Conservation (phyloP, 2,329 filamentous ascomycete species). For the Coniella lustricola region DNA sequence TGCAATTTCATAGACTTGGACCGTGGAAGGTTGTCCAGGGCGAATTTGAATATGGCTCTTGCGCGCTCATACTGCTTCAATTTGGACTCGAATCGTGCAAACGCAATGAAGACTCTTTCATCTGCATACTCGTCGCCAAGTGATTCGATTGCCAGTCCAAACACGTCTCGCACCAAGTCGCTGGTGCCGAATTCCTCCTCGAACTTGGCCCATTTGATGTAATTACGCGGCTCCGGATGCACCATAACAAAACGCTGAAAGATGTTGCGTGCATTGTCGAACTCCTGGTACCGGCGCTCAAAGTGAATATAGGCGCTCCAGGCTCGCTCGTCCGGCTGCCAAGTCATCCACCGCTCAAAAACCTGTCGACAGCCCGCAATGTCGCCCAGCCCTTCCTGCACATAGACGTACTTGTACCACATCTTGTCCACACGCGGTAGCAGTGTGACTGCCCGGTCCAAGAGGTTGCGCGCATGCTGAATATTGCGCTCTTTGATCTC, state of each 20-base stretch:
- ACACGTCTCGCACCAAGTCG: constrained; percentile 87
- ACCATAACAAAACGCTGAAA: constrained; percentile 87
- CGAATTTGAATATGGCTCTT: constrained; percentile 93
- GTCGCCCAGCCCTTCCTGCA: constrained; percentile 96
- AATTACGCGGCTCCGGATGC: constrained; percentile 90
- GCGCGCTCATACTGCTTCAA: constrained; percentile 92
- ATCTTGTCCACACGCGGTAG: constrained; percentile 89
- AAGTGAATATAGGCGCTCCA: constrained; percentile 97
- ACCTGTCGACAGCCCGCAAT: constrained; percentile 86
- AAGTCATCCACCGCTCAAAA: constrained; percentile 97
- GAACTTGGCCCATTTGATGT: constrained; percentile 98
- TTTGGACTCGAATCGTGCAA: constrained; percentile 90
- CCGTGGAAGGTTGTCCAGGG: constrained; percentile 81
- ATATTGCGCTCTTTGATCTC: constrained; percentile 92
- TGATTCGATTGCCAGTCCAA: constrained; percentile 78
- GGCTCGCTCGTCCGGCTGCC: constrained; percentile 92
- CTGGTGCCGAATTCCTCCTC: constrained; percentile 93
- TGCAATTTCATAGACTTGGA: constrained; percentile 80
- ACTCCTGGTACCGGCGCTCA: constrained; percentile 91
- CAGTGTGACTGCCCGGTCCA: constrained; percentile 91
- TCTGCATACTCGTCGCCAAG: constrained; percentile 94
- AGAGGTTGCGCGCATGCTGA: constrained; percentile 89
- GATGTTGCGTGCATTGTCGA: constrained; percentile 80
- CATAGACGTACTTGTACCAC: constrained; percentile 99
- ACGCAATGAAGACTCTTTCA: constrained; percentile 90